A percentile compares a stretch with the other conserved stretches of the same genome.
Conservation (phyloP, 1,139 yeast genomes). For the Diutina pseudorugosa region DNA sequence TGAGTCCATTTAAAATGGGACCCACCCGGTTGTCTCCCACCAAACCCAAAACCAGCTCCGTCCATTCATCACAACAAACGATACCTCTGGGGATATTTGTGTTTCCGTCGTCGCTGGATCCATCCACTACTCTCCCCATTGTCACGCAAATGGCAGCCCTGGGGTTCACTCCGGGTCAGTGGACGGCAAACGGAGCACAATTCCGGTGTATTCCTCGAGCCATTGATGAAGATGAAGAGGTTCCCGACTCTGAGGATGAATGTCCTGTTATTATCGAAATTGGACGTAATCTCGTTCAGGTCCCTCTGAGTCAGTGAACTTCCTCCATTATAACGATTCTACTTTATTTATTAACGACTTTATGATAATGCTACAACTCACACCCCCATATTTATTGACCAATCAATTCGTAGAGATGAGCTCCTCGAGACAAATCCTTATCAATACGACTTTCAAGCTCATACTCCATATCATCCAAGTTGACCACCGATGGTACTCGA, state of each 20-base stretch:
- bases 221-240: neutral
- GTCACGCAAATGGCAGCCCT: neutral
- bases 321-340: neutral
- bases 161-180: neutral
- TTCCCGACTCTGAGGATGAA: neutral
- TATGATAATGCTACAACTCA: neutral
- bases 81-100: neutral
- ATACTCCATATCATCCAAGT: conserved; percentile 24
- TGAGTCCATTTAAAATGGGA: neutral
- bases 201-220: neutral
- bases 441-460: conserved; percentile 18
- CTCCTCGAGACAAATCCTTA: conserved; percentile 15
- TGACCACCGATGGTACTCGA: conserved; percentile 9
- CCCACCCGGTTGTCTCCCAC: neutral
- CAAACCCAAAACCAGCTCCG: neutral
- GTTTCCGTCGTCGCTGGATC: neutral
- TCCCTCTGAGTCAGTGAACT: neutral
- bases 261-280: neutral
- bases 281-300: neutral
- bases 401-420: conserved; percentile 14
- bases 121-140: neutral
- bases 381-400: too few relatives aligned
- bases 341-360: neutral
- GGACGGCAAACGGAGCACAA: neutral
- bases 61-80: neutral